phyloP scores from a whole-genome alignment of 1,139 yeast species.

The Candida glucosophila region DNA sequence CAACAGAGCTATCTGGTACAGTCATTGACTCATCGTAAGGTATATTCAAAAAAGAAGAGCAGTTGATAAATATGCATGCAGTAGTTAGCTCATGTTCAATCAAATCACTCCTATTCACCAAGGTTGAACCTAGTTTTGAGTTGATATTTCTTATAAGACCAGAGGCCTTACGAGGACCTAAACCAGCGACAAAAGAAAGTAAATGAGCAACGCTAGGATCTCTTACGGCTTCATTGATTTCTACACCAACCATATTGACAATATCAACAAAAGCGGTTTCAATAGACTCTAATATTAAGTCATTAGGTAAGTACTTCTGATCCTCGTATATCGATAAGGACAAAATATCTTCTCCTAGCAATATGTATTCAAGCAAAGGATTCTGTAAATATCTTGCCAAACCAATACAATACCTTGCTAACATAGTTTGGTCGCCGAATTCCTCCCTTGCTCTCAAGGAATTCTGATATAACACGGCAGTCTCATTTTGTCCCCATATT shows the following conservation, averaged over 20 bases:
- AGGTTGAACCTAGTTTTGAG: constrained; percentile 55
- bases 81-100: constrained; percentile 75
- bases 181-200: constrained; percentile 76
- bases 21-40: constrained; percentile 53
- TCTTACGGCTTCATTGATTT: constrained; percentile 81
- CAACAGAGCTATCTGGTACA: constrained; percentile 53
- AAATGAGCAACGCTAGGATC: constrained; percentile 63
- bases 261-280: constrained; percentile 85
- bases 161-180: constrained; percentile 92
- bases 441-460: constrained; percentile 71
- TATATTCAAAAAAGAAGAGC: constrained; percentile 82
- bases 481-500: constrained; percentile 87
- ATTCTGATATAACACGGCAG: constrained; percentile 81
- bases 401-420: constrained; percentile 81
- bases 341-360: constrained; percentile 64
- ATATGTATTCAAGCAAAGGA: constrained; percentile 82
- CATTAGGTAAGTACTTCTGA: constrained; percentile 65
- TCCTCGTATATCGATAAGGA: constrained; percentile 68
- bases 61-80: constrained; percentile 77
- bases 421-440: constrained; percentile 78
- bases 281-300: constrained; percentile 54
- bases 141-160: constrained; percentile 80
- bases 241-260: constrained; percentile 87
- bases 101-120: constrained; percentile 65
- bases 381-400: constrained; percentile 86